Conservation (phyloP, 208 protist species). For the Leishmania gerbilli region DNA sequence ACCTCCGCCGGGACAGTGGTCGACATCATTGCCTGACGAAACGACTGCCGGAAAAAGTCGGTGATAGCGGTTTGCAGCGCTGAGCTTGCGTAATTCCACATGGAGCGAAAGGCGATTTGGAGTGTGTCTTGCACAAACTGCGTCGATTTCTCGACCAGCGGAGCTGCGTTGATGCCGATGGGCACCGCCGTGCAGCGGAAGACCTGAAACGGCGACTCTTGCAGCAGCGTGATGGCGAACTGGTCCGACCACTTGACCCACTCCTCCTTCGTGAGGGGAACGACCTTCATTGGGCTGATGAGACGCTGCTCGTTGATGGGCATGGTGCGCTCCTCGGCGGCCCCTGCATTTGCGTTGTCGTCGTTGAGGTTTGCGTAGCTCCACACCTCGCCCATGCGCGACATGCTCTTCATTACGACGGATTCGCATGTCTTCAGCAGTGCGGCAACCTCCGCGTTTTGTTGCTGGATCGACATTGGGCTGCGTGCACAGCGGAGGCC, state of each 20-base stretch:
- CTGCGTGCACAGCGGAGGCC: constrained; percentile 48
- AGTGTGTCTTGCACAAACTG: constrained; percentile 70
- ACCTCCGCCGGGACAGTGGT: constrained; percentile 76
- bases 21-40: constrained; percentile 63
- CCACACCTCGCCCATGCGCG: constrained; percentile 60
- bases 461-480: constrained; percentile 32
- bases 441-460: constrained; percentile 48
- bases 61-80: constrained; percentile 59
- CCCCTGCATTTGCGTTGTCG: constrained; percentile 35
- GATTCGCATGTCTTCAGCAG: constrained; percentile 69
- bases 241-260: constrained; percentile 77
- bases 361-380: constrained; percentile 48
- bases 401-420: constrained; percentile 52
- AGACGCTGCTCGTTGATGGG: constrained; percentile 68
- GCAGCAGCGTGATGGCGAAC: constrained; percentile 68
- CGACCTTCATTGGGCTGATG: constrained; percentile 52
- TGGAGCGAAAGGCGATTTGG: constrained; percentile 69
- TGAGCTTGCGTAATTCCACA: constrained; percentile 77
- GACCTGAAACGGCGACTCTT: constrained; percentile 85
- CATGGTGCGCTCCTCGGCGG: constrained; percentile 47
- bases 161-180: constrained; percentile 61
- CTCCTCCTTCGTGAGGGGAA: constrained; percentile 79
- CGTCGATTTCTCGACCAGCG: constrained; percentile 66
- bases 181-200: constrained; percentile 80
- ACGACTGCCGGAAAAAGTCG: constrained; percentile 64